phyloP scores from a whole-genome alignment of 768 basidiomycete genomes.

The Mrakia blollopis region DNA sequence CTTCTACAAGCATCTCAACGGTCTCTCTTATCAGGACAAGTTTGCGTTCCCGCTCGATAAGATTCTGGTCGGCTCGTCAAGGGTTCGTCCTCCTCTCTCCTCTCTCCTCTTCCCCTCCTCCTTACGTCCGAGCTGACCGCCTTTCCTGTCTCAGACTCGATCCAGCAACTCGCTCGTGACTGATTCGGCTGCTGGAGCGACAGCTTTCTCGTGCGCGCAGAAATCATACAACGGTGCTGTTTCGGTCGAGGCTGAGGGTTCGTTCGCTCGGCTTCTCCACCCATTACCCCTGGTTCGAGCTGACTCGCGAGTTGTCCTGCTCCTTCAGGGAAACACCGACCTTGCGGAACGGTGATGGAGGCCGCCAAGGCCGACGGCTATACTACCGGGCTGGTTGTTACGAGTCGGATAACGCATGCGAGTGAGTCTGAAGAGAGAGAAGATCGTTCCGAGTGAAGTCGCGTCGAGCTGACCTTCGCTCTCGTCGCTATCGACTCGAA shows the following conservation, averaged over 20 bases:
- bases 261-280: no score
- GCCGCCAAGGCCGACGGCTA: conserved; percentile 37
- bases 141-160: background rate
- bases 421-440: background rate
- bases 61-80: conserved; percentile 36
- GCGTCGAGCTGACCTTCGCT: background rate
- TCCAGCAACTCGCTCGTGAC: conserved; percentile 24
- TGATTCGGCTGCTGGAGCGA: conserved; percentile 41
- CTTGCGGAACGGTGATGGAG: conserved; percentile 40
- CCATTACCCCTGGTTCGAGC: no score
- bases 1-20: conserved; percentile 30
- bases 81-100: conserved; percentile 14
- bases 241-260: conserved; percentile 29
- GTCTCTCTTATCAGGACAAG: conserved; percentile 9
- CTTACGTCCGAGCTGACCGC: background rate
- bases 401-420: conserved; percentile 15
- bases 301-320: no score
- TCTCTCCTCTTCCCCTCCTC: background rate
- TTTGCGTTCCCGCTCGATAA: conserved; percentile 35
- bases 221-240: conserved; percentile 41
- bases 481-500: background rate
- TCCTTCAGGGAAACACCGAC: background rate
- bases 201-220: conserved; percentile 38
- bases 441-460: background rate
- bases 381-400: conserved; percentile 37